Evolutionary conservation across 1,139 yeast genomes (phyloP), one percentile per base, ranked within the genome.

Genomic region (Blastobotrys capitulatus): DNA sequence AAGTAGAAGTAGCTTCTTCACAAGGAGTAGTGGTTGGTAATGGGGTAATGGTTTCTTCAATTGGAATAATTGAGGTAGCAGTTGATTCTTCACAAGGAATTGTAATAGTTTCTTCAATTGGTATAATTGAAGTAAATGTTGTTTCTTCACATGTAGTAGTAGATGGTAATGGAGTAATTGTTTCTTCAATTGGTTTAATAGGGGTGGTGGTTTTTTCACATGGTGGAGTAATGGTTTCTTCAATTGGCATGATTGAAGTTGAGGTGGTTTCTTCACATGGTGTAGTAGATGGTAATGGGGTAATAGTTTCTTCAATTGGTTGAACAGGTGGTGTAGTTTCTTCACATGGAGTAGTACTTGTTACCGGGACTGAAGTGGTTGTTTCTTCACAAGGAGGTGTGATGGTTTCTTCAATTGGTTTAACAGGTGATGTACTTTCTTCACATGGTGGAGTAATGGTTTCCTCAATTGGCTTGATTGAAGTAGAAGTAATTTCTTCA

Each of bases 261-360:
- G 32, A 6, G 12, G 12, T 29, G 32, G 32, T 29, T 29, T 29
- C 32, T 12, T 13, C 12, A 12, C n/a, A 13, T 6, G 32, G 12
- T 3, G 32, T 29, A 13, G 32, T 13, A 12, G 32, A 3, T 13
- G n/a, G 4, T 5, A 7, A 22, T 22, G 25, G 25, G 25, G n/a
- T n/a, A n/a, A n/a, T 7, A 7, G 29, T 26, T 26, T 7, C 9
- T 26, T 37, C n/a, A 22, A 25, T 31, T 25, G 38, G 31, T 18
- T 37, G 15, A 32, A 15, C 19, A 8, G 18, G 6, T 18, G 38
- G 9, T 18, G 9, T 12, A 22, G 38, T 12, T 20, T 37, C 34
- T 26, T 42, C 26, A 26, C 41, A 38, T 19, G 41, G 41, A 19
- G 41, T 38, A 38, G 41, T 38, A 12, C 27, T 18, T 13, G 43